Conservation (phyloP, 2,329 filamentous ascomycete species). For the Phaeosphaeriaceae sp. region DNA sequence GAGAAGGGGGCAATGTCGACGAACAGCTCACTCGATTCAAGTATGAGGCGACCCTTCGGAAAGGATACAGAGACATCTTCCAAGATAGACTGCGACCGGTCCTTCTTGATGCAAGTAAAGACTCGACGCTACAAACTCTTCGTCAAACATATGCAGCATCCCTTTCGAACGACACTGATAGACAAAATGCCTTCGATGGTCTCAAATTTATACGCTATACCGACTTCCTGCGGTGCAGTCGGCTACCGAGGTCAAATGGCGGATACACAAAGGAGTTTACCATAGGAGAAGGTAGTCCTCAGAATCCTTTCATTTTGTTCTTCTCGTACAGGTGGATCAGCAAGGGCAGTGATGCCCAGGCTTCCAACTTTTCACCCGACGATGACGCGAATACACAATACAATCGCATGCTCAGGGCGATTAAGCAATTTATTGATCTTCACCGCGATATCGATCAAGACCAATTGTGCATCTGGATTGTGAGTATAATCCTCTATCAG, state of each 20-base stretch:
- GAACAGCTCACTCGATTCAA: constrained; percentile 11
- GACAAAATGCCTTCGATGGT: constrained; percentile 31
- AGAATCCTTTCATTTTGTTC: constrained; percentile 41
- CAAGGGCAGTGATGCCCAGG: constrained; percentile 4
- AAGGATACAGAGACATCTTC: constrained; percentile 47
- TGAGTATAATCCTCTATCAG: not conserved
- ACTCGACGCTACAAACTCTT: constrained; percentile 13
- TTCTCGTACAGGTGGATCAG: constrained; percentile 48
- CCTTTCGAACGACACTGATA: constrained; percentile 24
- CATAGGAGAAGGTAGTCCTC: not conserved
- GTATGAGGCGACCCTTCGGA: constrained; percentile 39
- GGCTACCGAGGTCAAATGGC: constrained; percentile 35
- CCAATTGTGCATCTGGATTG: constrained; percentile 18
- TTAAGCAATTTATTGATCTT: constrained; percentile 33
- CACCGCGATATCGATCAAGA: constrained; percentile 28
- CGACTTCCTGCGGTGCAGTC: constrained; percentile 31
- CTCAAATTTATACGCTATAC: constrained; percentile 38
- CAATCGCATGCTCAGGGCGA: constrained; percentile 36
- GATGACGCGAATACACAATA: constrained; percentile 43
- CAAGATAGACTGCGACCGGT: constrained; percentile 47
- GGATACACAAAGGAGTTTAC: constrained; percentile 14
- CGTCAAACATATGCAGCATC: constrained; percentile 9
- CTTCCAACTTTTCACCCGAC: constrained; percentile 30
- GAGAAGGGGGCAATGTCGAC: not conserved
- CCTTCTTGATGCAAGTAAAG: constrained; percentile 24